Evolutionary conservation across 768 basidiomycete genomes (phyloP), one percentile per base, ranked within the genome.

Genomic region (Rhodotorula paludigena): DNA sequence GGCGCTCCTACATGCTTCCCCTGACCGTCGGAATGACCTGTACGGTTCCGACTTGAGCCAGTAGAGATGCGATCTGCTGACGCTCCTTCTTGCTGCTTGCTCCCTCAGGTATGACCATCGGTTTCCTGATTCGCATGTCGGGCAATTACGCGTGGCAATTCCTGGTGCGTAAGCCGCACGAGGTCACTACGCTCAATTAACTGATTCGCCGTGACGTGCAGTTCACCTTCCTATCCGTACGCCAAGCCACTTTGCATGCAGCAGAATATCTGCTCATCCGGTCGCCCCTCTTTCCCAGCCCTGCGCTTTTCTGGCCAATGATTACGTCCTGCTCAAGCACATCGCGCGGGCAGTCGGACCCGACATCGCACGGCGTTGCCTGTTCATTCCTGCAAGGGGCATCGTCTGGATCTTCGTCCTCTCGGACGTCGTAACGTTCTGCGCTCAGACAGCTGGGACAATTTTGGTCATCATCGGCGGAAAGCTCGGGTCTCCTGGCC

Each of bases 321-420:
- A 85, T 73, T 89, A 89, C 73, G 78, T 87, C 62, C 80, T 88
- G 28, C 81, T 89, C 2, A 86, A 86, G 16, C 83, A 83, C 20
- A 76, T 89, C 6, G 84, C 86, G 10, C 79, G 76, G 32, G 80
- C 83, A 68, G 77, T 88, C 11, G 73, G 79, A 16, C 30, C 33
- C 1, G 66, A 63, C 7, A 53, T 67, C 15, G 32, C 65, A 0
- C 36, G 44, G 30, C 8, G 32, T 14, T 59, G 60, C 41, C 66
- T 71, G 3, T 39, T 63, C 47, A 39, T 71, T 44, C 61, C 66
- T 5, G 23, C 51, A 3, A 38, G 44, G 6, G 81, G 81, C 42
- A 82, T 88, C 67, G 85, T 85, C 14, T 66, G 81, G 38, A 75
- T 84, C 18, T 89, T 88, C 75, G 80, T 89, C 53, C 78, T 81